Evolutionary conservation across 2,329 filamentous ascomycete species (phyloP), one percentile per base, ranked within the genome.

Genomic region (Leptographium lundbergii): DNA sequence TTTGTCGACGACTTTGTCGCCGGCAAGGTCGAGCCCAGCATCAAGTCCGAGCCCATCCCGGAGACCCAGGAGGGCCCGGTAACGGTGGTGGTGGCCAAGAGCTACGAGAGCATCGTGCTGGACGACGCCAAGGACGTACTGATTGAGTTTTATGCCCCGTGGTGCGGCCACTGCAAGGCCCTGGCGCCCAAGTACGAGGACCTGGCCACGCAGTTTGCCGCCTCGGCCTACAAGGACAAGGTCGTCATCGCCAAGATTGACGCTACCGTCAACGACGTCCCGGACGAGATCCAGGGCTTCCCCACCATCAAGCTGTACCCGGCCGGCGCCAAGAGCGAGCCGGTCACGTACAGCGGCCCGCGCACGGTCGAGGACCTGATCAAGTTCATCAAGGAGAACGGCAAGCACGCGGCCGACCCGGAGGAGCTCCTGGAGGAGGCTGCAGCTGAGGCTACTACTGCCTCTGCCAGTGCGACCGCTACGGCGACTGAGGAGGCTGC

Each of bases 161-260:
- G 94, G 94, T 99, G 94, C 73, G 94, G 94, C 67, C 94, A 99
- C 84, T 99, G 94, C 89, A 97, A 97, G 84, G 91, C 85, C 74
- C 87, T 99, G 63, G 92, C 94, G 60, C 94, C 94, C 69, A 87
- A 96, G 74, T 99, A 96, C 75, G 94, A 99, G 64, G 89, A 96
- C 74, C 88, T 99, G 61, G 94, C 83, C 59, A 74, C 80, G 61
- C 79, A 84, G 61, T 96, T 90, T 77, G 79, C 84, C 82, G 74
- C 84, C 84, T 79, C 87, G 78, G 86, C 88, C 67, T 87, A 85
- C 75, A 88, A 88, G 73, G 80, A 85, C 77, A 86, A 90, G 76
- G 88, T 99, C 61, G 80, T 94, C 68, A 89, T 99, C 70, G 94
- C 91, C 75, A 99, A 99, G 87, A 87, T 99, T 66, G 94, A 99